Percentiles rank a stretch among this genome's conserved stretches.
These are phyloP conservation scores for Corymbia calophylla DNA, from an alignment of 441 rosid species.

Conservation along the genomic window DNA sequence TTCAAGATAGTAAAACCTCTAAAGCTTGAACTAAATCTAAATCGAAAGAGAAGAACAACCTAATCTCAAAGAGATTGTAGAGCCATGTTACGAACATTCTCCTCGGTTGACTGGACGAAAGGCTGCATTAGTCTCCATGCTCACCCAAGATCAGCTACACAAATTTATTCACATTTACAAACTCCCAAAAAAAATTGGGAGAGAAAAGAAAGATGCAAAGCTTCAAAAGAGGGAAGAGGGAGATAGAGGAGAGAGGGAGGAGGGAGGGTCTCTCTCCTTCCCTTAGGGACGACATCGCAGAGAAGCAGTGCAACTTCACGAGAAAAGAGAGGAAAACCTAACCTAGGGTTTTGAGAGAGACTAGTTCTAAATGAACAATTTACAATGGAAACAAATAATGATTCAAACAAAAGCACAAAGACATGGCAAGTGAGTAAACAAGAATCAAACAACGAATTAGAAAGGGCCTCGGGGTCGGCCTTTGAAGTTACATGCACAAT, in stretches of 20 bases:
- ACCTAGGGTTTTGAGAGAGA: not conserved
- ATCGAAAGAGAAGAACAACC: not conserved
- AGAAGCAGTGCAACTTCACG: fast-evolving
- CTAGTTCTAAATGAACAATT: no score
- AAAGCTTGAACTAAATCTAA: not conserved
- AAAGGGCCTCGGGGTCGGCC: no score
- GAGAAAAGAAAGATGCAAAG: not conserved
- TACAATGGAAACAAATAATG: no score
- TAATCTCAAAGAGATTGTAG: not conserved
- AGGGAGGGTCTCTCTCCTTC: not conserved
- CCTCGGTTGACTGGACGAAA: fast-evolving
- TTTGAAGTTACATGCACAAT: no score
- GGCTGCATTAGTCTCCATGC: not conserved
- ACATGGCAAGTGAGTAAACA: no score
- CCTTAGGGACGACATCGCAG: not conserved
- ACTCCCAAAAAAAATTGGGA: not conserved
- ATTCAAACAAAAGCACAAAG: no score
- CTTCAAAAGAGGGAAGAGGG: not conserved
- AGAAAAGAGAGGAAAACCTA: not conserved
- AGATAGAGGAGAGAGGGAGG: not conserved
- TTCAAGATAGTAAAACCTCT: not conserved
- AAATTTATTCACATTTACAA: not conserved
- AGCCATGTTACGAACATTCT: not conserved
- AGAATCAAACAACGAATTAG: no score
- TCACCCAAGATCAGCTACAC: fast-evolving